Conservation (phyloP, 2,329 filamentous ascomycete species). For the Magnaporthiopsis rhizophila region DNA sequence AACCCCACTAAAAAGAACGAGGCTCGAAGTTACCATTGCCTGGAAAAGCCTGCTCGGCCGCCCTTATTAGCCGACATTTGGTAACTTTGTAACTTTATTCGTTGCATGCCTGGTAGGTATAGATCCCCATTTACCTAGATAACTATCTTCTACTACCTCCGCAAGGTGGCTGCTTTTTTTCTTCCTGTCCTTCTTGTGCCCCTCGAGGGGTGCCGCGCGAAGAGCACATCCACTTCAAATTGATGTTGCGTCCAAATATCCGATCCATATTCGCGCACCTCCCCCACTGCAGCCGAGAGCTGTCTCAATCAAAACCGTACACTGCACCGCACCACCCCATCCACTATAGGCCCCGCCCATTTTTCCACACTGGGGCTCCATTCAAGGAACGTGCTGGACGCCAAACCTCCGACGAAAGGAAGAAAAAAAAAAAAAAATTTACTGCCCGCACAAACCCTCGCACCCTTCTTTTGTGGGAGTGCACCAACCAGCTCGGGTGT, state of each 20-base stretch:
- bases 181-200: background rate
- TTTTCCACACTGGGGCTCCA: background rate
- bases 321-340: background rate
- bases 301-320: background rate
- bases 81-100: background rate
- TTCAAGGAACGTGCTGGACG: constrained; percentile 2
- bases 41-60: background rate
- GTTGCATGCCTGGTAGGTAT: background rate
- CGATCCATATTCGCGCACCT: constrained; percentile 29
- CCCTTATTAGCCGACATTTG: background rate
- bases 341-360: constrained; percentile 2
- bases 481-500: constrained; percentile 5
- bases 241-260: constrained; percentile 7
- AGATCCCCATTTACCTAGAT: too few relatives aligned
- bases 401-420: constrained; percentile 1
- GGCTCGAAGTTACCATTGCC: background rate
- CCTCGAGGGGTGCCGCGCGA: background rate
- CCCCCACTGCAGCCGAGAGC: constrained; percentile 17
- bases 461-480: constrained; percentile 10
- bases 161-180: background rate
- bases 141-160: background rate
- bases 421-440: constrained; percentile 17
- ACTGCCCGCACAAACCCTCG: constrained; percentile 17
- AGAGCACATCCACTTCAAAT: background rate
- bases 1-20: background rate